These are phyloP conservation scores for Mycena belliarum DNA, from an alignment of 768 basidiomycete species.

Conservation along the genomic window DNA sequence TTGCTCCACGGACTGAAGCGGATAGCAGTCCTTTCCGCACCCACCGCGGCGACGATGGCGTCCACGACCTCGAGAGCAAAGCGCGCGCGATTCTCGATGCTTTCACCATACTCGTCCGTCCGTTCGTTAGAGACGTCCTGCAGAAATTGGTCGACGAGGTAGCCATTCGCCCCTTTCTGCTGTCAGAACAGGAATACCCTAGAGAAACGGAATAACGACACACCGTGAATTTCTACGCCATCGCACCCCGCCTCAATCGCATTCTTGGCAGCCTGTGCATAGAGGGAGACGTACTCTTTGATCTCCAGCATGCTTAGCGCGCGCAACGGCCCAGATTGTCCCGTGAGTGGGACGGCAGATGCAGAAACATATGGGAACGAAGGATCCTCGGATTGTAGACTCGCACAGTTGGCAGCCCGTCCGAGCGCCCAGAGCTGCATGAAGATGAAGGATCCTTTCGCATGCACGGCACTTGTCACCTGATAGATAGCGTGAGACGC, in stretches of 20 bases:
- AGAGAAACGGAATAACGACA: background rate
- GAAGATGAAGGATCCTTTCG: conserved; percentile 45
- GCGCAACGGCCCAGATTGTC: conserved; percentile 3
- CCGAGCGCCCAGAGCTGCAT: conserved; percentile 43
- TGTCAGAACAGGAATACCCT: no score
- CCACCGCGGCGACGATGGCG: conserved; percentile 42
- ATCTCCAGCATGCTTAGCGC: conserved; percentile 31
- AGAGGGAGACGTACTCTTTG: conserved; percentile 5
- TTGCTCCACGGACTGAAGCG: conserved; percentile 40
- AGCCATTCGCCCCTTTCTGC: conserved; percentile 25
- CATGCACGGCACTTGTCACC: conserved; percentile 51
- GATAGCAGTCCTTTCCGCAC: conserved; percentile 40
- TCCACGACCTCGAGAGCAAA: conserved; percentile 46
- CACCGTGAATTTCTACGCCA: conserved; percentile 14
- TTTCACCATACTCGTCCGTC: conserved; percentile 52
- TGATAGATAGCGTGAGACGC: conserved; percentile 4
- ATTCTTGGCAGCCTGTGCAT: conserved; percentile 1
- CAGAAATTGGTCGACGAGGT: conserved; percentile 47
- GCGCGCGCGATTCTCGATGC: conserved; percentile 46
- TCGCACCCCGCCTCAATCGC: conserved; percentile 17
- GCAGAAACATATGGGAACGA: conserved; percentile 25
- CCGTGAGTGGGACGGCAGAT: conserved; percentile 18
- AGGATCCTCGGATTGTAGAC: conserved; percentile 35
- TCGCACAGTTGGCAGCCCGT: background rate
- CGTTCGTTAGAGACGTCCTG: conserved; percentile 25